These are phyloP conservation scores for Eleusine coracana DNA, from an alignment of 176 grass and related monocot genomes.

Conservation along the genomic window DNA sequence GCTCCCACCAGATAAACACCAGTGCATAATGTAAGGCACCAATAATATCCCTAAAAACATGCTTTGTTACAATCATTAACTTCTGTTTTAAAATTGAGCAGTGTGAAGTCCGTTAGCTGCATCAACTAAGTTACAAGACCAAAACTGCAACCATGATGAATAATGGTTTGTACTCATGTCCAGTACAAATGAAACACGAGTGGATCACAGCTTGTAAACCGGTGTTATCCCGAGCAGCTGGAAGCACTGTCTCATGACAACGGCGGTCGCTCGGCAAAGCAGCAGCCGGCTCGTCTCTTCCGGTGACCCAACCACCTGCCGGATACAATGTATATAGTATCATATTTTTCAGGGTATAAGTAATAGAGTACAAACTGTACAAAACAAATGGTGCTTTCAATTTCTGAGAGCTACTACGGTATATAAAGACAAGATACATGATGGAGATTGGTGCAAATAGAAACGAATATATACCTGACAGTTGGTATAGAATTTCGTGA, in stretches of 20 bases:
- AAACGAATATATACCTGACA: constrained; percentile 75
- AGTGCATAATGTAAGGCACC: background rate
- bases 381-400: background rate
- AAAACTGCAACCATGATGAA: constrained; percentile 44
- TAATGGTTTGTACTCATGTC: background rate
- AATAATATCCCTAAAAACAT: background rate
- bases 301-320: constrained; percentile 67
- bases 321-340: background rate
- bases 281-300: constrained; percentile 68
- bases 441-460: background rate
- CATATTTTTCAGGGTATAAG: background rate
- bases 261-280: constrained; percentile 64
- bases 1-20: background rate
- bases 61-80: background rate
- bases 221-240: constrained; percentile 72
- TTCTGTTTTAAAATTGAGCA: constrained; percentile 8
- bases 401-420: background rate
- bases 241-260: constrained; percentile 72
- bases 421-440: background rate
- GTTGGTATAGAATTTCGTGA: constrained; percentile 91
- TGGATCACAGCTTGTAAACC: constrained; percentile 56
- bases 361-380: background rate
- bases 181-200: background rate
- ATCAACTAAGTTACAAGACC: constrained; percentile 36
- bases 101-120: constrained; percentile 5